Percentiles rank a stretch among this genome's conserved stretches.
Evolutionary conservation across 2,329 filamentous ascomycete species (phyloP).

Genomic region (Pseudogymnoascus sp.): DNA sequence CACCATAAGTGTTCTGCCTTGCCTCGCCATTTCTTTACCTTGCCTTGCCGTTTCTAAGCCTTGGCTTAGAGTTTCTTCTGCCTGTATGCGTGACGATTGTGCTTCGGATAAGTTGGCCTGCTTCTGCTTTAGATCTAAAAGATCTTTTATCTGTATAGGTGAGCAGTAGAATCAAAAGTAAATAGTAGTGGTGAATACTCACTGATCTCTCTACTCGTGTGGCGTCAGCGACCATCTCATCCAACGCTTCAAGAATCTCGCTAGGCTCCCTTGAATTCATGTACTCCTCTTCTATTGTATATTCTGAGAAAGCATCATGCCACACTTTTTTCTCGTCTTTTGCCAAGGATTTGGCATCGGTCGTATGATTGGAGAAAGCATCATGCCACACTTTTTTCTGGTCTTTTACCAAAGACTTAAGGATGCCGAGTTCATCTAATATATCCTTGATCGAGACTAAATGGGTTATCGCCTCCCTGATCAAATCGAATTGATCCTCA

Average conservation of each 20-base stretch:
- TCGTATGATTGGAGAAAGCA: neutral
- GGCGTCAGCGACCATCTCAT: constrained; percentile 13
- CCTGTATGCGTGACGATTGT: constrained; percentile 34
- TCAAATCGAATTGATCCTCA: neutral
- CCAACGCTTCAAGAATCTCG: constrained; percentile 11
- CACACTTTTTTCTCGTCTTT: constrained; percentile 13
- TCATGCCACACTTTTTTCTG: neutral
- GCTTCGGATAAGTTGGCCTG: constrained; percentile 40
- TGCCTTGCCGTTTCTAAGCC: constrained; percentile 22
- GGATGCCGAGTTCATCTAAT: constrained; percentile 16
- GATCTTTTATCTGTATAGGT: constrained; percentile 21
- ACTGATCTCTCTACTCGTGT: constrained; percentile 10
- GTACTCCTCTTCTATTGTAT: constrained; percentile 8
- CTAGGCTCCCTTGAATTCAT: constrained; percentile 7
- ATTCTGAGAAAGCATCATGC: constrained; percentile 11
- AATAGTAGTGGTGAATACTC: neutral
- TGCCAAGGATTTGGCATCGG: constrained; percentile 11
- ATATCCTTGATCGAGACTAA: constrained; percentile 16
- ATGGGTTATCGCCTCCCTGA: neutral
- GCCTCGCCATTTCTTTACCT: constrained; percentile 5
- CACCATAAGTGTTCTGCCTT: constrained; percentile 36
- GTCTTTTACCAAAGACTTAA: neutral
- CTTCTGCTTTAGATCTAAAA: constrained; percentile 39
- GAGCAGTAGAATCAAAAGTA: neutral
- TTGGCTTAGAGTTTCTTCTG: constrained; percentile 21